Base-by-base conservation (phyloP, 1,284 basidiomycete species). In the Trichosporon faecale region DNA sequence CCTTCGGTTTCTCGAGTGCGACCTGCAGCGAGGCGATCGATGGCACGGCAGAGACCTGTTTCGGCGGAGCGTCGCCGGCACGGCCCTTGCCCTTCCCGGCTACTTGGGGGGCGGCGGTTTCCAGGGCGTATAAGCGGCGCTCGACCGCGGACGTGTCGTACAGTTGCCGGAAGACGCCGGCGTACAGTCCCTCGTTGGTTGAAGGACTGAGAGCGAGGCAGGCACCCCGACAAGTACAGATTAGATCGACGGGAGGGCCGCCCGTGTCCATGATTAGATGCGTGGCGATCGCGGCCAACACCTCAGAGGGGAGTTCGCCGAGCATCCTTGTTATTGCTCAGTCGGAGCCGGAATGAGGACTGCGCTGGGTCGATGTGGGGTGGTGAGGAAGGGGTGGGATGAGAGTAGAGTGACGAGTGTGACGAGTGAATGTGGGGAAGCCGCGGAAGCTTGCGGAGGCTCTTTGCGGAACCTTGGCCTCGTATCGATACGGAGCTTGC, bases 121-220 rank as follows among this genome's bases (percentile, higher is more conserved):
- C 29, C 71, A 61, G 18, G 5, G 57, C 57, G 18, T 61, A 61
- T 2, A 90, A 85, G 27, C 92, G 85, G 18, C 92, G 86, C 67
- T 84, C 78, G 1, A 86, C 85, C 1, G 90, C 87, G 7, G 82
- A 83, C 9, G 76, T 72, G 79, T 92, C 91, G 82, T 92, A 93
- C 74, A 85, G 86, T 73, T 80, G 73, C 21, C 84, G 84, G 79
- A 89, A 92, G 33, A 93, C 85, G 52, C 84, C 78, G 0, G 88
- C 86, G 76, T 89, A 89, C 66, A 93, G 85, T 21, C 85, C 77
- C 8, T 86, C 86, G 76, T 90, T 90, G n/a, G 81, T 74, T 8
- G 71, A 63, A 3, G 78, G 78, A 1, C 74, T 67, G 70, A 91
- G 85, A 1, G 79, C 67, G 46, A 74, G 12, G 78, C 88, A 70